Conservation (phyloP, 2,329 filamentous ascomycete genomes). For the Colletotrichum horii region DNA sequence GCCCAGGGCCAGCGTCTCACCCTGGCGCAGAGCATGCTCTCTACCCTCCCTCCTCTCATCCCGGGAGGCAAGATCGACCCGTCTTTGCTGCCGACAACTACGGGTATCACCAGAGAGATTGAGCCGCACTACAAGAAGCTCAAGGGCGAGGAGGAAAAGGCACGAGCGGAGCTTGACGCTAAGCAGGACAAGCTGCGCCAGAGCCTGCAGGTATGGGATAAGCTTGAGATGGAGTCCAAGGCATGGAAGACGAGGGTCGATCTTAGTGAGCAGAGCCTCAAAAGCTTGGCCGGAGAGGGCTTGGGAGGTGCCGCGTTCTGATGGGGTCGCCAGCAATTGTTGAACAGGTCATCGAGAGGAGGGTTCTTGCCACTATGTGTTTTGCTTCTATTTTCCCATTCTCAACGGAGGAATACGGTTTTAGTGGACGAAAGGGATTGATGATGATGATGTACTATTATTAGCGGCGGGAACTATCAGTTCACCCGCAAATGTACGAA, state of each 20-base stretch:
- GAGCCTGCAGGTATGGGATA: constrained; percentile 58
- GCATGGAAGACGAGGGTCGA: constrained; percentile 61
- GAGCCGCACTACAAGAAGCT: constrained; percentile 60
- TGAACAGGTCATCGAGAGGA: neutral
- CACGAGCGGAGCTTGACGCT: constrained; percentile 55
- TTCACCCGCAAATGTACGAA: neutral
- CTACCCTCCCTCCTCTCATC: constrained; percentile 55
- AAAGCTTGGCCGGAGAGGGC: constrained; percentile 61
- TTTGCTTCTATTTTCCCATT: neutral
- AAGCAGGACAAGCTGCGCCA: constrained; percentile 62
- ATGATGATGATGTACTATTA: constrained; percentile 8
- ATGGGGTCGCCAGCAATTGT: neutral
- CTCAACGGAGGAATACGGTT: neutral
- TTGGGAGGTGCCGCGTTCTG: constrained; percentile 61
- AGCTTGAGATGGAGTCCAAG: constrained; percentile 58
- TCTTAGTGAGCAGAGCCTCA: constrained; percentile 60
- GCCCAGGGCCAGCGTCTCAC: constrained; percentile 42
- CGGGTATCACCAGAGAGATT: constrained; percentile 57
- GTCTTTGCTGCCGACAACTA: constrained; percentile 42
- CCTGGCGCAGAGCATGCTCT: constrained; percentile 57
- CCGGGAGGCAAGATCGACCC: constrained; percentile 61
- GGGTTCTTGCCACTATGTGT: neutral
- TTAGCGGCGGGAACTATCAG: neutral
- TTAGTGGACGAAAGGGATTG: neutral
- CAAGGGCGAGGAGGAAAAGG: constrained; percentile 62